Conservation (phyloP, 331 rosid genomes). For the Quercus lobata region DNA sequence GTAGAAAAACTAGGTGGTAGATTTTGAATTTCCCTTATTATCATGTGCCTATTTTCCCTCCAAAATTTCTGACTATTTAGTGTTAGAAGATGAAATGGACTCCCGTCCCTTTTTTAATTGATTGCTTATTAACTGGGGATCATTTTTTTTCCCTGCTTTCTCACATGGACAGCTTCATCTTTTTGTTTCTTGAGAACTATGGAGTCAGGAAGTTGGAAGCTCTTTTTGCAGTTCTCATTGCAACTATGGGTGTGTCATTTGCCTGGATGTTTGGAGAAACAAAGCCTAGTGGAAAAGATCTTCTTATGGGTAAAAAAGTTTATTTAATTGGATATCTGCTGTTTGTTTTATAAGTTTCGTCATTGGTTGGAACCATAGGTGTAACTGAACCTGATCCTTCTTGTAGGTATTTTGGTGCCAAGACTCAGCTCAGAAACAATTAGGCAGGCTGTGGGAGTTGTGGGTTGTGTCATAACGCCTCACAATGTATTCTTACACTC, state of each 20-base stretch:
- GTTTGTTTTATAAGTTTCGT: neutral
- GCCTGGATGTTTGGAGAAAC: slow-evolving; percentile 92
- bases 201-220: slow-evolving; percentile 96
- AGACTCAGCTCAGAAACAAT: slow-evolving; percentile 78
- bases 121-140: slow-evolving; percentile 23
- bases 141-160: slow-evolving; percentile 17
- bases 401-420: slow-evolving; percentile 73
- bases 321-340: neutral
- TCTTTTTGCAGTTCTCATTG: slow-evolving; percentile 76
- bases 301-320: slow-evolving; percentile 47
- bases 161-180: slow-evolving; percentile 52
- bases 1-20: too few relatives aligned
- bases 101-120: neutral
- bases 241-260: slow-evolving; percentile 74
- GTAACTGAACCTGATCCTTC: slow-evolving; percentile 19
- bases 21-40: too few relatives aligned
- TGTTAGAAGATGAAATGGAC: neutral
- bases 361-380: neutral
- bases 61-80: neutral
- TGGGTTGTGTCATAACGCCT: slow-evolving; percentile 90
- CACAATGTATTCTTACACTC: slow-evolving; percentile 89
- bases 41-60: too few relatives aligned
- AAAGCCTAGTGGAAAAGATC: slow-evolving; percentile 68
- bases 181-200: slow-evolving; percentile 82
- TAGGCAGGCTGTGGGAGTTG: slow-evolving; percentile 91